Base-by-base conservation (phyloP, 2,329 filamentous ascomycete species). In the Microdochium bolleyi region DNA sequence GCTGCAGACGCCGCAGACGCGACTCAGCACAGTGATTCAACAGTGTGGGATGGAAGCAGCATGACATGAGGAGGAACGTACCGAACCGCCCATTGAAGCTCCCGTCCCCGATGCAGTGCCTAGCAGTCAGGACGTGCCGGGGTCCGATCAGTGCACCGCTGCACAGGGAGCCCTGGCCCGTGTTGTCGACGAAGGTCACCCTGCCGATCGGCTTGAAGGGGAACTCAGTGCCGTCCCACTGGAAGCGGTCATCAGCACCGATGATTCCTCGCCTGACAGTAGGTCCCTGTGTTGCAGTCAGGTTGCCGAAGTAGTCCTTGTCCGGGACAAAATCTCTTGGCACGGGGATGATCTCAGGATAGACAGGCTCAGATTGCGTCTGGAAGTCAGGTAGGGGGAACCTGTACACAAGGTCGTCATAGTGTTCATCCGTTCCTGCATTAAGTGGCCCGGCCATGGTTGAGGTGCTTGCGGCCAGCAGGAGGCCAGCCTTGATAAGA, bases 101-200 rank as follows among this genome's bases (percentile, higher is more conserved):
- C 3, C 57, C 56, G 16, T 48, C 52, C 11, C 53, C 52, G 32
- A 61, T 49, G 49, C 59, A 61, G 53, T 61, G 60, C 11, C 53
- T 53, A 2, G 60, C 60, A 0, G 58, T 62, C 14, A 58, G 55
- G 2, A 62, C 55, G 37, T 61, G 60, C 13, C 60, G 60, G 16
- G 60, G 57, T 4, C 60, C 60, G 24, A 62, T 58, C 16, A 62
- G 55, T 7, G 60, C 56, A 25, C 56, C 60, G 2, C 56, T 58
- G 54, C 60, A 61, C 13, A 52, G 52, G 34, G 54, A 44, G 4
- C 59, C 59, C 37, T 54, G 55, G 44, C 41, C n/a, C 34, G 34
- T 14, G 13, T 5, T 38, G 5, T 38, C 13, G 27, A 30, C 27
- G 52, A 49, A 54, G 55, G 11, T 49, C n/a, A 22, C 59, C 22